Percentiles rank a stretch among this genome's conserved stretches.
These are phyloP conservation scores for Penicillium manginii DNA, from an alignment of 495 filamentous ascomycete species.

Conservation along the genomic window DNA sequence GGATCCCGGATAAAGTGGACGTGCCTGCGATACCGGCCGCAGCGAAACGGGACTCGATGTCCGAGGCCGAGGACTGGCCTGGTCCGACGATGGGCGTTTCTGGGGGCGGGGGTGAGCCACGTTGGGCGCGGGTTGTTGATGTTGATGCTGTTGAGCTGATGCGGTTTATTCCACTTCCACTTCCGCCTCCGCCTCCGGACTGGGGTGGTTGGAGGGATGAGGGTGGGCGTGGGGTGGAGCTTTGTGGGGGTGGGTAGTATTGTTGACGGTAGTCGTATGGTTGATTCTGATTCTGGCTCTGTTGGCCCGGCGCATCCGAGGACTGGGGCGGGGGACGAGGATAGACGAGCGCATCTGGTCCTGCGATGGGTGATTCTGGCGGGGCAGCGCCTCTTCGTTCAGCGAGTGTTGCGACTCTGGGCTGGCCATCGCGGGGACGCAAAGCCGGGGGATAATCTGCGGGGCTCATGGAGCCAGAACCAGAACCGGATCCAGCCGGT, in stretches of 20 bases:
- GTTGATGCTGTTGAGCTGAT: conserved; percentile 87
- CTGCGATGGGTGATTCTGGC: conserved; percentile 73
- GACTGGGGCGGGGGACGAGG: conserved; percentile 33
- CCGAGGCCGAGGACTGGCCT: conserved; percentile 67
- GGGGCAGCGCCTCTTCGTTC: conserved; percentile 73
- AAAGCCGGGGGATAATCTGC: conserved; percentile 50
- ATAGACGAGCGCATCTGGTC: conserved; percentile 69
- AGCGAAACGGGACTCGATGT: conserved; percentile 88
- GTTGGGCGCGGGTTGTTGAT: conserved; percentile 87
- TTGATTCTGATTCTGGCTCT: neutral
- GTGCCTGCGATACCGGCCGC: conserved; percentile 87
- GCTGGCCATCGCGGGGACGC: conserved; percentile 50
- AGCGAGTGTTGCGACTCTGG: conserved; percentile 56
- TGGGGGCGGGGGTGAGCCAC: conserved; percentile 92
- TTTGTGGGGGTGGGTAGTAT: conserved; percentile 64
- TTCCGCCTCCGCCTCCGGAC: conserved; percentile 15
- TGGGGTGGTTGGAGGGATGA: conserved; percentile 45
- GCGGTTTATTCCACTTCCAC: conserved; percentile 62
- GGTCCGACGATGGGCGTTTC: conserved; percentile 89
- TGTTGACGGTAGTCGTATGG: conserved; percentile 64
- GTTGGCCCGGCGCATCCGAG: conserved; percentile 1
- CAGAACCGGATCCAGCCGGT: conserved; percentile 34
- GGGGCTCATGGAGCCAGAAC: conserved; percentile 37
- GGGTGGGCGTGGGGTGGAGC: conserved; percentile 33
- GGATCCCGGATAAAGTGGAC: conserved; percentile 75